Conservation (phyloP, 768 basidiomycete genomes). For the Strobilomyces confusus region DNA sequence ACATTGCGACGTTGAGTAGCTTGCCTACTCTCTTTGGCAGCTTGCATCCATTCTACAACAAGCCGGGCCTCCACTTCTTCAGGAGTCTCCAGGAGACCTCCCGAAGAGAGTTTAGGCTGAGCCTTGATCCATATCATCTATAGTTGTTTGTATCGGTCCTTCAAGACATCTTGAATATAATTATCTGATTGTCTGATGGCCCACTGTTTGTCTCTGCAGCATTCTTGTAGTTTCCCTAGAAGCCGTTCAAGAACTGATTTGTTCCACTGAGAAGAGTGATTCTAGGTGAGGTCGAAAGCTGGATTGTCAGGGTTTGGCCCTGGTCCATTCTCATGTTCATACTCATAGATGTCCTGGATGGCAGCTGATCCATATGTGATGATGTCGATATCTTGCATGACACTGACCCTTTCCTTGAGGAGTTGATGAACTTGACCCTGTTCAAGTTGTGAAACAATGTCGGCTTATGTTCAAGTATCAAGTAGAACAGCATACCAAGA, state of each 20-base stretch:
- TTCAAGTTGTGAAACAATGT: not conserved
- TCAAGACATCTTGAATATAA: not conserved
- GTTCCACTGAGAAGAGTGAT: not conserved
- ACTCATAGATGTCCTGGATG: not conserved
- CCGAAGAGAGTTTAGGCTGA: not conserved
- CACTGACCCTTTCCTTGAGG: not conserved
- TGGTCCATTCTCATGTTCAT: not conserved
- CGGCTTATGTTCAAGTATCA: not conserved
- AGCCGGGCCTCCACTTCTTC: not conserved
- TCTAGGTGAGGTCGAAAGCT: not conserved
- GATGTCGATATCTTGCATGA: not conserved
- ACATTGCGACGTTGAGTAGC: not conserved
- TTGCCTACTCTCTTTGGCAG: not conserved
- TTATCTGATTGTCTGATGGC: not conserved
- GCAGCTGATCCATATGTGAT: not conserved
- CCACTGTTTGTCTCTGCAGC: not conserved
- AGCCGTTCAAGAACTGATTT: not conserved
- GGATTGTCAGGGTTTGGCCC: not conserved
- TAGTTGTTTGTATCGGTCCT: not conserved
- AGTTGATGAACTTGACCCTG: not conserved
- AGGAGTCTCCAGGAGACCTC: not conserved
- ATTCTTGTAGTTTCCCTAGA: not conserved
- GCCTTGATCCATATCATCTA: not conserved
- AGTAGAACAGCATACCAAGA: not conserved
- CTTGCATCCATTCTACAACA: too few species aligned